These are phyloP conservation scores for Salix brachista DNA, from an alignment of 345 rosid genomes.

Conservation along the genomic window DNA sequence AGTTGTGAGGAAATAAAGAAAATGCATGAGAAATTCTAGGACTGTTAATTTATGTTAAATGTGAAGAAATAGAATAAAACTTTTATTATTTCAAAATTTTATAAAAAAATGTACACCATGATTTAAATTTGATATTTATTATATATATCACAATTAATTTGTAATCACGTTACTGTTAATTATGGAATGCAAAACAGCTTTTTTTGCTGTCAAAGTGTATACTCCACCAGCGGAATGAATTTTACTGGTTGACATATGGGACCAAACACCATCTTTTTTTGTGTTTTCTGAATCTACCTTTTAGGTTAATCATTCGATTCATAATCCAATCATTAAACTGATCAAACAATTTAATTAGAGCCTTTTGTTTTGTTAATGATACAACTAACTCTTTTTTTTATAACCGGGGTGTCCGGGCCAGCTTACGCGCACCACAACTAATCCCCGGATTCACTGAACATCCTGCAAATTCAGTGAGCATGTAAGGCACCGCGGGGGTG, in stretches of 20 bases:
- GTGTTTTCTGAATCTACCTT: not conserved
- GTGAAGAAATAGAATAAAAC: too few species aligned
- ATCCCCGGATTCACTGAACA: too few species aligned
- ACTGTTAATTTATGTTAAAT: too few species aligned
- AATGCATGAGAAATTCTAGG: not conserved
- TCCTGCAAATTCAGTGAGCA: too few species aligned
- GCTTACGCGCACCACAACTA: too few species aligned
- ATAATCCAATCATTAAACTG: not conserved
- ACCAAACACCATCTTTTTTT: not conserved
- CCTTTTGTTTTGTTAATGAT: not conserved
- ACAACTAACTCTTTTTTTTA: too few species aligned
- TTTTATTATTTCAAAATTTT: too few species aligned
- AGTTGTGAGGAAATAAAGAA: not conserved
- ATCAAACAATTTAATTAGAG: not conserved
- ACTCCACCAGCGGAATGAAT: not conserved
- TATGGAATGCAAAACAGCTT: not conserved
- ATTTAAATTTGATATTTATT: too few species aligned
- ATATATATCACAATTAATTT: too few species aligned
- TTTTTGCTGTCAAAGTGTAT: not conserved
- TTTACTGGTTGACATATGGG: not conserved
- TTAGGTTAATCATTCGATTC: not conserved
- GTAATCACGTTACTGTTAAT: not conserved
- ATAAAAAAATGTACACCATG: too few species aligned
- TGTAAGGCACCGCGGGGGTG: too few species aligned
- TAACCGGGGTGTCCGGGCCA: too few species aligned